Base-by-base conservation (phyloP, 1,139 yeast genomes). In the Eremothecium cymbalariae region DNA sequence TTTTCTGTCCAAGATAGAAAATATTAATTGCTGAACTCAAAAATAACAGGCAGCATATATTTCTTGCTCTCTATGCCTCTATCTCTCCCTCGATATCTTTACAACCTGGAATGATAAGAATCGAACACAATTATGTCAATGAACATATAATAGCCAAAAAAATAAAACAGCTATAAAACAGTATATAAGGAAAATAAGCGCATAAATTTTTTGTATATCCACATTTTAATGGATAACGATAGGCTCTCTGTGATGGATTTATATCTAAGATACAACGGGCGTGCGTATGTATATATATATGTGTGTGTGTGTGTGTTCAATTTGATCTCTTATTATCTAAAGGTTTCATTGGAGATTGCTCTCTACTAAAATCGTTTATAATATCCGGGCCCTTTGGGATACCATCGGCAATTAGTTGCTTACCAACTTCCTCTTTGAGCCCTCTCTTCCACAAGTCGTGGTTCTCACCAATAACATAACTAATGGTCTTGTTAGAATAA, bases 391-490 rank as follows among this genome's bases (percentile, higher is more conserved):
- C n/a, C 28, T 36, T 33, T 12, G 59, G 57, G 12, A 54, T 49
- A 8, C 55, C 57, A 27, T 52, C 57, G 17, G 37, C 41, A 31
- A 45, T 40, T 35, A 54, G 28, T 30, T 52, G 57, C 9, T 38
- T 41, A 9, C 38, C 38, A 4, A 50, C 48, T 31, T 46, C 58
- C 9, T 42, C 43, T 20, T 46, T 42, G 21, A 54, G 34, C 12
- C 60, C 60, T 24, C 49, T 44, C 15, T 59, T 58, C 93, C 94
- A 85, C 25, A 86, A 63, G n/a, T 74, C 78, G 51, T 83, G 94
- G 40, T 74, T 73, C 46, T 82, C 94, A 4, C 90, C 88, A 20
- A 86, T 45, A 2, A 71, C 63, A 53, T 77, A 84, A 0, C 77
- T 67, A 28, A 70, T 48, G 1, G 70, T 67, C 31, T 61, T 59